Conservation (phyloP, 257 asterid genomes). For the Ballota nigra region DNA sequence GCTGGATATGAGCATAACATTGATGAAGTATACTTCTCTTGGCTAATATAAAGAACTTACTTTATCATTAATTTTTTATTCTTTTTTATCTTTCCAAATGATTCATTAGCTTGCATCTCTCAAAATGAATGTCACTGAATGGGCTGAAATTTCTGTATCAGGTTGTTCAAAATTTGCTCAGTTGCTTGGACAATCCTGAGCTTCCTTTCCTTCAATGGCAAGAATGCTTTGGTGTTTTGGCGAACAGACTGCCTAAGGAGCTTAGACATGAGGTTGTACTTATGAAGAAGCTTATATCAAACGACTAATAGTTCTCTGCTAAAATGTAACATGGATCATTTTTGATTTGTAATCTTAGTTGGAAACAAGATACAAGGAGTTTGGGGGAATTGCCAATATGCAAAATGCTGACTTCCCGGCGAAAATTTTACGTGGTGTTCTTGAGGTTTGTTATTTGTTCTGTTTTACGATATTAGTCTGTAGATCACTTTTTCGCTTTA, state of each 20-base stretch:
- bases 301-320: constrained; percentile 1
- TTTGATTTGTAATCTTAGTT: constrained; percentile 44
- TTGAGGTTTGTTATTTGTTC: constrained; percentile 65
- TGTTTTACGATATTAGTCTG: neutral
- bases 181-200: constrained; percentile 97
- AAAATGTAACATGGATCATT: neutral
- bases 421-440: constrained; percentile 63
- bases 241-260: constrained; percentile 88
- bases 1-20: constrained; percentile 98
- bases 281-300: constrained; percentile 3
- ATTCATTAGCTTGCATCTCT: constrained; percentile 19
- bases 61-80: neutral
- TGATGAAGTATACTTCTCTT: constrained; percentile 64
- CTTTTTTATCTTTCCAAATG: neutral
- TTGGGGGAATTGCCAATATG: constrained; percentile 56
- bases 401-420: constrained; percentile 92
- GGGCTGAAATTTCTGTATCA: constrained; percentile 33
- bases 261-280: constrained; percentile 75
- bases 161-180: constrained; percentile 94
- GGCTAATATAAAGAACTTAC: constrained; percentile 14
- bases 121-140: constrained; percentile 10
- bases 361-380: constrained; percentile 76
- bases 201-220: constrained; percentile 99
- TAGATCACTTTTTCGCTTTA: neutral
- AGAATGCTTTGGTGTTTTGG: constrained; percentile 96